Percentiles rank a stretch among this genome's conserved stretches.
Conservation (phyloP, 2,329 filamentous ascomycete species). For the Beauveria scarabaeidicola region DNA sequence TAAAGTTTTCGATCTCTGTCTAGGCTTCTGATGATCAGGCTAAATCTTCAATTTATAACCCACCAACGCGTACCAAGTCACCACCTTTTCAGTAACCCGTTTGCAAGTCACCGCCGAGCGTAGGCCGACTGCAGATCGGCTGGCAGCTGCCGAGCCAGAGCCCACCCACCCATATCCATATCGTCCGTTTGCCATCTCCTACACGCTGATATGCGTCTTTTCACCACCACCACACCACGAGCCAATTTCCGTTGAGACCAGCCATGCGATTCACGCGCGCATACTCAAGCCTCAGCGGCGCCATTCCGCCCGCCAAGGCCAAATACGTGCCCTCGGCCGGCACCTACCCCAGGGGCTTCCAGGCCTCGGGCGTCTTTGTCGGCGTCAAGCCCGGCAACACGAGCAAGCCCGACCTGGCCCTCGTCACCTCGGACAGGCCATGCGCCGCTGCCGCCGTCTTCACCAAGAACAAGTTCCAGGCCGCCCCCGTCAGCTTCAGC, state of each 20-base stretch:
- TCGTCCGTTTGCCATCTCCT: background rate
- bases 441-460: slow-evolving; percentile 88
- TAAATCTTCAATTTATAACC: too few relatives aligned
- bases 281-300: slow-evolving; percentile 22
- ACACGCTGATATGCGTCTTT: background rate
- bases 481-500: slow-evolving; percentile 85
- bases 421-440: slow-evolving; percentile 77
- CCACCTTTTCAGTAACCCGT: too few relatives aligned
- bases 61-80: too few relatives aligned
- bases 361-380: slow-evolving; percentile 77
- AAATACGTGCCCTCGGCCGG: slow-evolving; percentile 83
- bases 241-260: slow-evolving; percentile 13
- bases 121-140: background rate
- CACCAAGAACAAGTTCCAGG: slow-evolving; percentile 97
- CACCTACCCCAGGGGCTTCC: slow-evolving; percentile 84
- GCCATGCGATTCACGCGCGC: slow-evolving; percentile 27
- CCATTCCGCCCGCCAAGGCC: slow-evolving; percentile 69
- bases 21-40: too few relatives aligned
- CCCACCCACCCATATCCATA: background rate
- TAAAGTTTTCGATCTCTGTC: too few relatives aligned
- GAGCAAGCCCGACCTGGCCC: slow-evolving; percentile 79
- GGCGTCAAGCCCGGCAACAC: slow-evolving; percentile 93
- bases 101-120: background rate
- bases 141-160: background rate
- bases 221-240: slow-evolving; percentile 3